Percentiles rank a stretch among this genome's conserved stretches.
These are phyloP conservation scores for Escovopsis sp. DNA, from an alignment of 2,329 filamentous ascomycete species.

Conservation along the genomic window DNA sequence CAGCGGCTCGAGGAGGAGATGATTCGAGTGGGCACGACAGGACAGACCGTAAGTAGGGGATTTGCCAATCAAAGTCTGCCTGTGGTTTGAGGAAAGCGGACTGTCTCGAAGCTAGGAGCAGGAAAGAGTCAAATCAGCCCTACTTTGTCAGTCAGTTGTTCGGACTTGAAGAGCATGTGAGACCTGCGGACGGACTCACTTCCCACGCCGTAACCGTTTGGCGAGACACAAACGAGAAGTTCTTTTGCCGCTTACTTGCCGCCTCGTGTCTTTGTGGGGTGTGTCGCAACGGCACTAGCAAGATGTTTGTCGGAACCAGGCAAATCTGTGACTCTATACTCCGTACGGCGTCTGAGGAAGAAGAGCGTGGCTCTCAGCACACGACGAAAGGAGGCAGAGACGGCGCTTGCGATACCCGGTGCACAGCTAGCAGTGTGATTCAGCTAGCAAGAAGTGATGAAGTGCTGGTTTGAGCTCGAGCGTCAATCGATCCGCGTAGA, in stretches of 20 bases:
- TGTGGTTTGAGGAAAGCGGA: not conserved
- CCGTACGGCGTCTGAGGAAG: slow-evolving; percentile 4
- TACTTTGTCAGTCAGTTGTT: slow-evolving; percentile 5
- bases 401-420: not conserved
- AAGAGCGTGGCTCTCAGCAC: slow-evolving; percentile 5
- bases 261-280: slow-evolving; percentile 5
- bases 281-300: not conserved
- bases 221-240: slow-evolving; percentile 7
- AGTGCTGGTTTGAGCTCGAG: no score
- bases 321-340: not conserved
- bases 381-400: slow-evolving; percentile 1
- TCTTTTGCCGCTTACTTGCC: slow-evolving; percentile 7
- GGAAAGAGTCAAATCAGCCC: slow-evolving; percentile 3
- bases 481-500: no score
- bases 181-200: slow-evolving; percentile 6
- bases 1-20: not conserved
- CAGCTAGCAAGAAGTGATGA: no score
- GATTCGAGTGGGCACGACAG: not conserved
- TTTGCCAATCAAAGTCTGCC: not conserved
- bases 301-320: not conserved
- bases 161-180: slow-evolving; percentile 3
- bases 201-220: slow-evolving; percentile 5
- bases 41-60: not conserved
- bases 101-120: not conserved
- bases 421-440: no score